Evolutionary conservation across 2,329 filamentous ascomycete species (phyloP), one percentile per base, ranked within the genome.

Genomic region (Curvularia sp.): DNA sequence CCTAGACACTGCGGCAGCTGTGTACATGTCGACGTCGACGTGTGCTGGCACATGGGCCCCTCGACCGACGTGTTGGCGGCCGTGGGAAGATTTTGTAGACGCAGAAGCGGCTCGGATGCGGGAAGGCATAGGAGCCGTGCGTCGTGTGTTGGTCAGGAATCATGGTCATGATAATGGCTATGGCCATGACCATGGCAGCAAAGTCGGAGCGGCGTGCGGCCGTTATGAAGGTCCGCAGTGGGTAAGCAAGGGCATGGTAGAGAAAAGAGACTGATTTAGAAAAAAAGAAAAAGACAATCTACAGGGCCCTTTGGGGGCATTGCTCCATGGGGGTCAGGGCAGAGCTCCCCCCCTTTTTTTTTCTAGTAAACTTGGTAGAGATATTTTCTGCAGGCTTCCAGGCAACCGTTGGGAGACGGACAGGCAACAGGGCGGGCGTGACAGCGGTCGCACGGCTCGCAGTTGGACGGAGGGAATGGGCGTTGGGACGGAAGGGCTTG

Each of bases 361-460:
- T 21, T 32, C 3, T 15, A n/a, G n/a, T n/a, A n/a, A n/a, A n/a
- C n/a, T n/a, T n/a, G n/a, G n/a, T n/a, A n/a, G n/a, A n/a, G n/a
- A n/a, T n/a, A n/a, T 21, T 19, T 21, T 32, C 3, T 15, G 57
- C 55, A 45, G 57, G 65, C 65, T 53, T 52, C 54, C 60, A 68
- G 57, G 65, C 64, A 64, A 60, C 61, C 65, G 66, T 69, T 69
- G 66, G 49, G 60, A 56, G 54, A 21, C n/a, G 43, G 59, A 57
- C 54, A 21, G 45, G 38, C 57, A 58, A 56, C 59, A 57, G 60
- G 64, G 55, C 52, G 54, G 66, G 59, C 54, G 46, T 61, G 67
- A 61, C 63, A 64, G 66, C 49, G 61, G 61, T 65, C 59, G 66
- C 66, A 63, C 66, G 65, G 66, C 46, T 56, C 58, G 48, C 61